phyloP scores from a whole-genome alignment of 2,329 filamentous ascomycete genomes.

The Ascochyta lentis region DNA sequence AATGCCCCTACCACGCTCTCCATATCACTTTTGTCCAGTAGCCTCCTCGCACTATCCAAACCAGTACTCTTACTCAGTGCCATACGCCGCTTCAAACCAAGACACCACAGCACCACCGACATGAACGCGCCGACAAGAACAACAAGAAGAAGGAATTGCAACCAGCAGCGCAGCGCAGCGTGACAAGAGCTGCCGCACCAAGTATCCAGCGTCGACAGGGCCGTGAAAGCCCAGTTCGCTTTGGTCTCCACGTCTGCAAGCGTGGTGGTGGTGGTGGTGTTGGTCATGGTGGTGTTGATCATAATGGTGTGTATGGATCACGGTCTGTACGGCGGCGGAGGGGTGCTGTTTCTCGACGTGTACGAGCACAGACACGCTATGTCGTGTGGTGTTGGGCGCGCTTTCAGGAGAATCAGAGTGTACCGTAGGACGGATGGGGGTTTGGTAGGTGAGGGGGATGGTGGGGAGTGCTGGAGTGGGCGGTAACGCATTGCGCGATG shows the following conservation, averaged over 20 bases:
- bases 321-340: slow-evolving; percentile 9
- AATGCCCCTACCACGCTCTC: background rate
- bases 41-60: background rate
- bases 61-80: background rate
- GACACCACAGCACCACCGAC: background rate
- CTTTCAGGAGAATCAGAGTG: slow-evolving; percentile 39
- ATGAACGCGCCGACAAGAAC: background rate
- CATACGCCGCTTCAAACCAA: background rate
- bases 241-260: background rate
- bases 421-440: slow-evolving; percentile 36
- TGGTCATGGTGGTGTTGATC: no score
- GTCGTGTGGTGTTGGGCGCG: slow-evolving; percentile 25
- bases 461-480: background rate
- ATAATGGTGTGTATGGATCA: background rate
- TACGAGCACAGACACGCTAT: slow-evolving; percentile 9
- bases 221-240: background rate
- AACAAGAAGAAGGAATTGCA: background rate
- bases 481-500: background rate
- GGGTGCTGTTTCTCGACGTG: background rate
- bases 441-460: slow-evolving; percentile 20
- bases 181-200: slow-evolving; percentile 5
- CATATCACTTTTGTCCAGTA: background rate
- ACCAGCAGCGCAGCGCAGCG: background rate
- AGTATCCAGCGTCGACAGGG: background rate
- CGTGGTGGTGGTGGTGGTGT: background rate